These are phyloP conservation scores for Gracilaria gracilis DNA, from an alignment of 23 red algal species.

Conservation along the genomic window DNA sequence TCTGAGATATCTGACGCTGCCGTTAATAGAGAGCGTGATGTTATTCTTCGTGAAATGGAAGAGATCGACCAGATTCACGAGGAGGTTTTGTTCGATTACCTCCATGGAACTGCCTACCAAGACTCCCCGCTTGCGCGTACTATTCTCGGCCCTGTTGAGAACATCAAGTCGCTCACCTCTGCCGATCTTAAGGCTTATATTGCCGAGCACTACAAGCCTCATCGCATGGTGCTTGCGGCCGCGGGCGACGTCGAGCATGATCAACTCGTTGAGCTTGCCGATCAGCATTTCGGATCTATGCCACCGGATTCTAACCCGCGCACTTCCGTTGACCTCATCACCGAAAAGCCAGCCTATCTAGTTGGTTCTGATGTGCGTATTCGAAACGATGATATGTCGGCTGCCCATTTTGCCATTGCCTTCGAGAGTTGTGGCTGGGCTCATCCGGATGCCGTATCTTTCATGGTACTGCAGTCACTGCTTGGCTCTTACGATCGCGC, in stretches of 20 bases:
- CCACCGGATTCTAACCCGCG: constrained; percentile 45
- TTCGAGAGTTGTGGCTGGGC: constrained; percentile 98
- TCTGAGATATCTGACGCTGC: constrained; percentile 85
- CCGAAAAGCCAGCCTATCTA: constrained; percentile 87
- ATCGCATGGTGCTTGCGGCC: constrained; percentile 97
- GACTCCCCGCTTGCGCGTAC: constrained; percentile 90
- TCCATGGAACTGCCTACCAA: constrained; percentile 95
- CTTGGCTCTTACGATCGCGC: constrained; percentile 89
- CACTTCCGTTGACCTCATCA: constrained; percentile 74
- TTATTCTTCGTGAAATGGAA: constrained; percentile 96
- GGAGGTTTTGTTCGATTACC: constrained; percentile 97
- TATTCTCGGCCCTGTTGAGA: constrained; percentile 92
- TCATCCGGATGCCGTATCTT: constrained; percentile 94
- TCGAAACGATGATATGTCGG: constrained; percentile 88
- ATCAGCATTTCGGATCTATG: constrained; percentile 92
- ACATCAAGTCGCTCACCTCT: constrained; percentile 87
- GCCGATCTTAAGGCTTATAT: constrained; percentile 88
- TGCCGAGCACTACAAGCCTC: constrained; percentile 92
- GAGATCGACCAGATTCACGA: constrained; percentile 95
- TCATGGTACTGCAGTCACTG: constrained; percentile 97
- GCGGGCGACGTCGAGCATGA: constrained; percentile 93
- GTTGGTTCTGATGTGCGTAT: constrained; percentile 97
- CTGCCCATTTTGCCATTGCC: constrained; percentile 96
- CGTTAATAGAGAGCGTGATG: constrained; percentile 94
- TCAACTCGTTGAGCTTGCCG: constrained; percentile 78